These are phyloP conservation scores for Trichomonas gallinae DNA, from an alignment of 208 protist species.

Conservation along the genomic window DNA sequence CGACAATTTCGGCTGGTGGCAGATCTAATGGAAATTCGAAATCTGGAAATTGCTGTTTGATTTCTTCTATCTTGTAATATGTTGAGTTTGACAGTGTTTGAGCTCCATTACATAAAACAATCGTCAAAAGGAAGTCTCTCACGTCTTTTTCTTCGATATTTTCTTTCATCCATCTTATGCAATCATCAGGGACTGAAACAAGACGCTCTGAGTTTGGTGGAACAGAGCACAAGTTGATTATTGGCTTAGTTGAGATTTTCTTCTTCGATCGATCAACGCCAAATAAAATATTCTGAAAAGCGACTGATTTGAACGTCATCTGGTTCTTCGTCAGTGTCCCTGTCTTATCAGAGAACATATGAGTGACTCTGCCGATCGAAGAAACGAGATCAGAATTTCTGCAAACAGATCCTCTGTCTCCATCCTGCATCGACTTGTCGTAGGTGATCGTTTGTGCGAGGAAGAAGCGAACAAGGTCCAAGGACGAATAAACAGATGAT, in stretches of 20 bases:
- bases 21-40: background rate
- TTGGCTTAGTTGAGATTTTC: background rate
- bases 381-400: constrained; percentile 83
- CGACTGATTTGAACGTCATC: constrained; percentile 56
- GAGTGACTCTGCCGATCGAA: constrained; percentile 81
- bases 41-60: background rate
- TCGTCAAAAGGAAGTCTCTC: background rate
- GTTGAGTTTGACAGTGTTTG: background rate
- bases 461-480: constrained; percentile 86
- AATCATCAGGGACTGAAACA: constrained; percentile 67
- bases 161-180: constrained; percentile 20
- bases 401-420: constrained; percentile 52
- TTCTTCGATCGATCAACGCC: background rate
- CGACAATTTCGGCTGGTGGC: background rate
- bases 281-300: background rate
- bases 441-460: constrained; percentile 75
- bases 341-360: constrained; percentile 95
- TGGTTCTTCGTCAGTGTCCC: constrained; percentile 92
- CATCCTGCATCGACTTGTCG: constrained; percentile 55
- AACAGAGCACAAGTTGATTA: constrained; percentile 36
- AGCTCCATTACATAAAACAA: background rate
- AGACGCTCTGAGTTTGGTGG: constrained; percentile 55
- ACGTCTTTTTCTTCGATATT: background rate
- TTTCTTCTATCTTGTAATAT: background rate
- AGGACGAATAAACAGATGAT: constrained; percentile 88